These are phyloP conservation scores for Shiraia sp. DNA, from an alignment of 2,329 filamentous ascomycete species.

Conservation along the genomic window DNA sequence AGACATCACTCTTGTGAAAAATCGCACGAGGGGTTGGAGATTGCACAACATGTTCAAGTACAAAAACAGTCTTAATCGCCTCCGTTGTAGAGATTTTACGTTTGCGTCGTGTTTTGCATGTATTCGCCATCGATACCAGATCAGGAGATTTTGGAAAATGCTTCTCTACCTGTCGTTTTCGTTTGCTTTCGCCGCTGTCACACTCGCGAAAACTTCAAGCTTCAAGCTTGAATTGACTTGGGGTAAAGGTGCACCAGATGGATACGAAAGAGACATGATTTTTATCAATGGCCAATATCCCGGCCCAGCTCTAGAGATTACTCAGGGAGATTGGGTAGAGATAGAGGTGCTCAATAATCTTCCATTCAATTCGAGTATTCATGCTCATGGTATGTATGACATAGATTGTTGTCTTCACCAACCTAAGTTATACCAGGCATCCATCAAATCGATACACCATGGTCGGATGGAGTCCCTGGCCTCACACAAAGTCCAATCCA, in stretches of 20 bases:
- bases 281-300: constrained; percentile 34
- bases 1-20: no score
- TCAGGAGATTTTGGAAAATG: constrained; percentile 9
- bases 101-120: background rate
- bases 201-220: constrained; percentile 8
- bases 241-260: constrained; percentile 26
- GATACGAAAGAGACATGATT: constrained; percentile 28
- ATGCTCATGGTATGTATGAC: constrained; percentile 51
- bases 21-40: no score
- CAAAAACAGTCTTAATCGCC: no score
- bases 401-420: background rate
- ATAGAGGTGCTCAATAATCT: constrained; percentile 51
- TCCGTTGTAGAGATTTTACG: no score
- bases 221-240: constrained; percentile 29
- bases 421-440: constrained; percentile 36
- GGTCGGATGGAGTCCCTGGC: constrained; percentile 65
- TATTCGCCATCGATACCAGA: background rate
- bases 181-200: constrained; percentile 8
- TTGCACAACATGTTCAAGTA: no score
- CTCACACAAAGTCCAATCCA: constrained; percentile 58
- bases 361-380: constrained; percentile 54
- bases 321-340: constrained; percentile 29
- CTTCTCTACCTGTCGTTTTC: constrained; percentile 12
- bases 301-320: constrained; percentile 22
- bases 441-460: constrained; percentile 58